Conservation (phyloP, 306 rosid genomes). For the Amphicarpaea edgeworthii region DNA sequence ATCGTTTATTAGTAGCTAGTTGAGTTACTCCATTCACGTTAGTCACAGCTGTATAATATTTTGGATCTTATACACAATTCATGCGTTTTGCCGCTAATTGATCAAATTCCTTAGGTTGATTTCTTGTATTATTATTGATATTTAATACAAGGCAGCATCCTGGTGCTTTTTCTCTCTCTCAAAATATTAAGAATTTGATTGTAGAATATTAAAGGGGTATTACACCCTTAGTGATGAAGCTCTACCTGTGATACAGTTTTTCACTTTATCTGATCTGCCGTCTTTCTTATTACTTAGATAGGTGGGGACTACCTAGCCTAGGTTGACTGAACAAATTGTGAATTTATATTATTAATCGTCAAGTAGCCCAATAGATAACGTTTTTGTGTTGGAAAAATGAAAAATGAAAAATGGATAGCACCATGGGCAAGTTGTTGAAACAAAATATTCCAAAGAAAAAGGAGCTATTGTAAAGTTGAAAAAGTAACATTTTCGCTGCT, state of each 20-base stretch:
- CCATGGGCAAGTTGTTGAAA: neutral
- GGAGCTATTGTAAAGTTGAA: neutral
- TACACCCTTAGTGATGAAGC: constrained; percentile 14
- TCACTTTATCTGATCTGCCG: neutral
- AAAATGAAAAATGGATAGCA: neutral
- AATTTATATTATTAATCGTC: neutral
- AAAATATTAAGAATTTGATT: constrained; percentile 34
- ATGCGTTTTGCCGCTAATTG: constrained; percentile 44
- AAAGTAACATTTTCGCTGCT: neutral
- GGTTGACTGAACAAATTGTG: too few relatives aligned
- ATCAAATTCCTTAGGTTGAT: constrained; percentile 53
- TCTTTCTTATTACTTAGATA: neutral
- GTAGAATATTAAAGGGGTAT: constrained; percentile 43
- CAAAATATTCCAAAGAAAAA: neutral
- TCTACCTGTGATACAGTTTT: neutral
- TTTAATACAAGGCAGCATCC: constrained; percentile 54
- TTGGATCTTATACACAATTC: constrained; percentile 42
- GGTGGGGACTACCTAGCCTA: too few relatives aligned
- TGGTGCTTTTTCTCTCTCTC: constrained; percentile 33
- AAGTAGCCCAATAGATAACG: neutral
- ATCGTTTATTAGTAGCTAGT: constrained; percentile 42
- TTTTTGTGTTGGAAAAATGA: neutral
- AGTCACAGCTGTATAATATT: constrained; percentile 56
- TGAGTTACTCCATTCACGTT: constrained; percentile 45
- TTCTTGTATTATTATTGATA: constrained; percentile 57